phyloP scores from a whole-genome alignment of 164 flowering plant genomes.

The Stephania yunnanensis region DNA sequence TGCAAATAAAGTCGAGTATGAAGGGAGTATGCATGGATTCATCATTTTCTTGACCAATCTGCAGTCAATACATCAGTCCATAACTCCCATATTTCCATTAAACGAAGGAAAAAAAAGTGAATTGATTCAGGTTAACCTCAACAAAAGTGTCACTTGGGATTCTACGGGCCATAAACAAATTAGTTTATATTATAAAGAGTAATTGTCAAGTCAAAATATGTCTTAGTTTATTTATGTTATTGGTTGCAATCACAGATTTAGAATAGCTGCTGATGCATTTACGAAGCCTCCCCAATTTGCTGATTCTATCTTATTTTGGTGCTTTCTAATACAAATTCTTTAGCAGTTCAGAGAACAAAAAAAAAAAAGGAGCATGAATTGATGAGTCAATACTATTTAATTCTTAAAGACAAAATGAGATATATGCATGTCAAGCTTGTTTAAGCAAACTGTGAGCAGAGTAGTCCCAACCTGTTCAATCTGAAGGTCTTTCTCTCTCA shows the following conservation, averaged over 20 bases:
- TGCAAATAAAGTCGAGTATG: neutral
- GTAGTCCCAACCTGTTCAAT: conserved; percentile 64
- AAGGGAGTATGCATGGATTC: neutral
- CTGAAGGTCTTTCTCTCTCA: conserved; percentile 83
- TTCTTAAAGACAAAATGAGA: neutral
- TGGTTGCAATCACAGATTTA: too few species aligned
- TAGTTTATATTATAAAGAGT: neutral
- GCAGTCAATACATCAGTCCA: neutral
- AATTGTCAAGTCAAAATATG: neutral
- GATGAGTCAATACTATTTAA: neutral
- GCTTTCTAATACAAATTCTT: neutral
- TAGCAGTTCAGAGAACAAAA: too few species aligned
- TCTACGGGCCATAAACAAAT: neutral
- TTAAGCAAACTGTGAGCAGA: neutral
- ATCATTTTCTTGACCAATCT: neutral
- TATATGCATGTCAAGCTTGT: neutral
- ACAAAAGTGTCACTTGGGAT: neutral
- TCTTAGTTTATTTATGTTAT: too few species aligned
- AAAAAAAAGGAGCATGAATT: neutral
- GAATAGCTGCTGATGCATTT: too few species aligned
- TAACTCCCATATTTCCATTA: neutral
- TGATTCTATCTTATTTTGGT: neutral
- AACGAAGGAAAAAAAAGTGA: neutral
- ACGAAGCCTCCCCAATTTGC: neutral
- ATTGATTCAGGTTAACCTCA: neutral